Evolutionary conservation across 2,329 filamentous ascomycete genomes (phyloP), one percentile per base, ranked within the genome.

Genomic region (Claviceps purpurea): DNA sequence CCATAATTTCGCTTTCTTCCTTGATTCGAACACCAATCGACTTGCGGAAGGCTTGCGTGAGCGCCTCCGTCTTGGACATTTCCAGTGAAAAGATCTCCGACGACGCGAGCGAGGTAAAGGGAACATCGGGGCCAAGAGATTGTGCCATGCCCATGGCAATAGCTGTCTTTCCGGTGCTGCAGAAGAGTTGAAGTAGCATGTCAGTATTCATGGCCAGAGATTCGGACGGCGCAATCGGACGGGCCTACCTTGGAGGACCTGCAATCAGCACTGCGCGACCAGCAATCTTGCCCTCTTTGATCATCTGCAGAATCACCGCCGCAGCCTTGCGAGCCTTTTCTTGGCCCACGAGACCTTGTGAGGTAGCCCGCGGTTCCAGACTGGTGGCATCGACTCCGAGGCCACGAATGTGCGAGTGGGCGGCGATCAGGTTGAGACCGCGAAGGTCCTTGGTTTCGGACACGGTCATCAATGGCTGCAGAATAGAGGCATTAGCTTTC

Each of bases 141-240:
- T 98, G 93, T 40, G 93, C 86, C 90, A 98, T 96, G 48, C 90
- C 93, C 87, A 96, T 97, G 50, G 93, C 93, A 61, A 98, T 95
- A 47, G 93, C 93, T 0, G 93, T 98, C 75, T 98, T 98, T 64
- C 93, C 93, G 50, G 93, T 98, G 71, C 93, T 90, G 52, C 20
- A 22, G 14, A 13, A 30, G n/a, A 13, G 7, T 3, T 8, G 30
- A 18, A 34, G 13, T 6, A 7, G 13, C 13, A n/a, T 1, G 34
- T 45, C 10, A 50, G 45, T n/a, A 10, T 41, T 11, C 40, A 13
- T 10, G 20, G 30, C 30, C 37, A 47, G 38, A 30, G 1, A 4
- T 18, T 30, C 5, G 1, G 24, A 39, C 26, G 38, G 49, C 30
- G 26, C 39, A 41, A 18, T 20, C 6, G 24, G 13, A 11, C 18